Conservation (phyloP, 768 basidiomycete genomes). For the Dendrothele bispora region DNA sequence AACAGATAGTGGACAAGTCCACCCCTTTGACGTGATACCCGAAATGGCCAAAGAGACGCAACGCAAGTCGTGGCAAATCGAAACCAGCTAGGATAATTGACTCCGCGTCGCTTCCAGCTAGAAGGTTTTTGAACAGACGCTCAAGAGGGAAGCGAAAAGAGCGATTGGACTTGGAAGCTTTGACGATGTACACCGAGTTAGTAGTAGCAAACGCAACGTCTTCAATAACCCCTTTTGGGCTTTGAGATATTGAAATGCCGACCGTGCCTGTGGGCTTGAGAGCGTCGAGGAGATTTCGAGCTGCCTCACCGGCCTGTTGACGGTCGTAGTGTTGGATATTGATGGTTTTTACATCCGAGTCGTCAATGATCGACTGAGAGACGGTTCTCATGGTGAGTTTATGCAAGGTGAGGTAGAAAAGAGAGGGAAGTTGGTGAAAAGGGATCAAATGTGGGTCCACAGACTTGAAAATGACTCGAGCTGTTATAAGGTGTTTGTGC, state of each 20-base stretch:
- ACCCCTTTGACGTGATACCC: conserved; percentile 31
- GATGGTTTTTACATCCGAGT: too few species aligned
- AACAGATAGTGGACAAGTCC: conserved; percentile 33
- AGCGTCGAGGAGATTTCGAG: neutral
- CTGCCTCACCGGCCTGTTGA: neutral
- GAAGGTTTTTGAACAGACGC: conserved; percentile 14
- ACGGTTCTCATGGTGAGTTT: too few species aligned
- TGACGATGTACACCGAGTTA: neutral
- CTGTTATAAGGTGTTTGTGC: too few species aligned
- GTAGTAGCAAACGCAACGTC: conserved; percentile 4
- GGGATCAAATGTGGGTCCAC: too few species aligned
- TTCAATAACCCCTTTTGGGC: neutral
- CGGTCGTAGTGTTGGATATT: neutral
- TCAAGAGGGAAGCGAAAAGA: conserved; percentile 3
- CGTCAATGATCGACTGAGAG: too few species aligned
- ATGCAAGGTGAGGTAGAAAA: too few species aligned
- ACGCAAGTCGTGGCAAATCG: conserved; percentile 32
- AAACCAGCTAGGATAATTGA: conserved; percentile 33
- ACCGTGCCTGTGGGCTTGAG: neutral
- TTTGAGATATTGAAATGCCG: conserved; percentile 3
- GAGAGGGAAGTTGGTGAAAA: too few species aligned
- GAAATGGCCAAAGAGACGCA: conserved; percentile 28
- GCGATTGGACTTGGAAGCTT: neutral
- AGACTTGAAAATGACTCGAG: too few species aligned
- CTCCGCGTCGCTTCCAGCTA: conserved; percentile 7